Conservation (phyloP, 1,284 basidiomycete genomes). For the Marasmius fiardii region DNA sequence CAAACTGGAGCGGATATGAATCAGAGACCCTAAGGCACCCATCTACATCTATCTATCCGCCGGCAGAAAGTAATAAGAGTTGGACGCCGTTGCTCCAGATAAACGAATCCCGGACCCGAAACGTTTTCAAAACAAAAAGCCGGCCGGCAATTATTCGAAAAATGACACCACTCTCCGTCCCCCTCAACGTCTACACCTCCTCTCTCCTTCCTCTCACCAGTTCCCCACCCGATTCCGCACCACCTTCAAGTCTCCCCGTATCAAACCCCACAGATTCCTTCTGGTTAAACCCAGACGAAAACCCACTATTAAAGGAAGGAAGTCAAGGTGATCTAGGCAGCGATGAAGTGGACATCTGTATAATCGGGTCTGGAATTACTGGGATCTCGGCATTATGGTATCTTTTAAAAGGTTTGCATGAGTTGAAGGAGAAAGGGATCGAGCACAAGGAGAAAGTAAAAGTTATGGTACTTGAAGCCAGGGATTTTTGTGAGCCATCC, state of each 20-base stretch:
- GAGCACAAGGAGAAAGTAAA: constrained; percentile 32
- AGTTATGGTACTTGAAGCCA: constrained; percentile 67
- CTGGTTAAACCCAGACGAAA: constrained; percentile 63
- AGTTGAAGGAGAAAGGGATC: constrained; percentile 3
- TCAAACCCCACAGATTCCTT: constrained; percentile 64
- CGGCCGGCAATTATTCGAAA: too few relatives aligned
- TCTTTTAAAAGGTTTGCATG: constrained; percentile 40
- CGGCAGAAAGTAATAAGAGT: too few relatives aligned
- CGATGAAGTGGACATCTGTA: constrained; percentile 62
- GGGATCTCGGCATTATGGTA: constrained; percentile 73
- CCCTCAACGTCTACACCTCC: background rate
- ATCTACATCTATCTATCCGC: too few relatives aligned
- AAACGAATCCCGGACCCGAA: too few relatives aligned
- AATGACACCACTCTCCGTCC: background rate
- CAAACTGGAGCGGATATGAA: too few relatives aligned
- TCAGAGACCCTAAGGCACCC: too few relatives aligned
- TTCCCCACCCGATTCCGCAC: background rate
- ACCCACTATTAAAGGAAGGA: constrained; percentile 62
- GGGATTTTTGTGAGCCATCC: constrained; percentile 72
- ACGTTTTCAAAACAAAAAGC: too few relatives aligned
- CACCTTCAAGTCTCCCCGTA: constrained; percentile 39
- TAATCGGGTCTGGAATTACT: constrained; percentile 77
- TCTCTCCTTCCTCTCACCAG: background rate
- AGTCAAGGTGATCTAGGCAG: constrained; percentile 52
- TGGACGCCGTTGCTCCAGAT: too few relatives aligned